Conservation (phyloP, 1,139 yeast species). For the Yamadazyma songkhlaensis region DNA sequence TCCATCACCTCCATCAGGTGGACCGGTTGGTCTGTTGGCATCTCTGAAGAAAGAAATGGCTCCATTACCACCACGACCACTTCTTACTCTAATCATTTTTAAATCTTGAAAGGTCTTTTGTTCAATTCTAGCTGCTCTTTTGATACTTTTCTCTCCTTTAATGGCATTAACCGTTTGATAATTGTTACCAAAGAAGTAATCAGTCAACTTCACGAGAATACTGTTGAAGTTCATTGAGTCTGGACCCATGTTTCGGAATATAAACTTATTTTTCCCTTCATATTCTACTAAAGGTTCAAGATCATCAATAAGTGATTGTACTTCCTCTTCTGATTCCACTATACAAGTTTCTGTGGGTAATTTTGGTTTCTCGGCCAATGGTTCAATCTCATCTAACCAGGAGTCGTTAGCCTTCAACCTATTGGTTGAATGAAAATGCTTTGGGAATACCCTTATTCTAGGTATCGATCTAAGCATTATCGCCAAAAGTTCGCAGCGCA, state of each 20-base stretch:
- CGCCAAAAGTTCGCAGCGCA: constrained; percentile 4
- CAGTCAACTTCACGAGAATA: constrained; percentile 27
- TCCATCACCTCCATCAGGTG: constrained; percentile 99
- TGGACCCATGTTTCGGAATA: constrained; percentile 18
- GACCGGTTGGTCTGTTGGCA: constrained; percentile 81
- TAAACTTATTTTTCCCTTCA: constrained; percentile 12
- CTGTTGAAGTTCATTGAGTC: constrained; percentile 22
- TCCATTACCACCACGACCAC: constrained; percentile 92
- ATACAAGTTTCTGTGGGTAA: constrained; percentile 10
- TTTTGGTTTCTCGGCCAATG: constrained; percentile 6
- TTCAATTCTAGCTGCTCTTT: constrained; percentile 35
- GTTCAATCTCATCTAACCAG: constrained; percentile 14
- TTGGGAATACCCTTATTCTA: too few species aligned
- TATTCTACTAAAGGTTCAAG: constrained; percentile 7
- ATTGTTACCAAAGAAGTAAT: constrained; percentile 42
- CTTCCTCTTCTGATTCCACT: constrained; percentile 4
- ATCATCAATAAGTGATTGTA: constrained; percentile 1
- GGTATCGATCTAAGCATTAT: constrained; percentile 1
- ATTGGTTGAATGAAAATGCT: background rate
- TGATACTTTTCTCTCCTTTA: constrained; percentile 22
- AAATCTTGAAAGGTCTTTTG: constrained; percentile 54
- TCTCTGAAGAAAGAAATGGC: constrained; percentile 82
- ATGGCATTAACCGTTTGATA: constrained; percentile 44
- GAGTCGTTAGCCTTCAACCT: constrained; percentile 8
- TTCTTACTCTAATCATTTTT: constrained; percentile 60